Percentiles rank a stretch among this genome's conserved stretches.
Evolutionary conservation across 768 basidiomycete genomes (phyloP).

Genomic region (Gautieria morchelliformis): DNA sequence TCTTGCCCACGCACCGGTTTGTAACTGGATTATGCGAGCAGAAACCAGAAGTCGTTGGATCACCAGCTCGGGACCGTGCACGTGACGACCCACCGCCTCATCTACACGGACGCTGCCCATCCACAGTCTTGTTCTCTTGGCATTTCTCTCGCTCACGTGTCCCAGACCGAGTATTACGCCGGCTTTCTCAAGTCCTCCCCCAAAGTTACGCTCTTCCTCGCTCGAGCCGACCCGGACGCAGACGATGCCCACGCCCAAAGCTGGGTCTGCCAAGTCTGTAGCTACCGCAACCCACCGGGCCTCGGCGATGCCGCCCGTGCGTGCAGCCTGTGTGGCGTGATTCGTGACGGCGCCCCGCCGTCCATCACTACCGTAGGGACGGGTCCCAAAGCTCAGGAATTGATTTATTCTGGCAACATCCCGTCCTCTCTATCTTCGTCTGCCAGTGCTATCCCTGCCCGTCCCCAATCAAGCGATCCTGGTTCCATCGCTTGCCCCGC

Average conservation of each 20-base stretch:
- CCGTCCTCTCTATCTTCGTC: conserved; percentile 12
- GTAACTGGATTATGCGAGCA: conserved; percentile 28
- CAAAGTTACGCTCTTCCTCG: conserved; percentile 75
- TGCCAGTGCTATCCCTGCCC: conserved; percentile 26
- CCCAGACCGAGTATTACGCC: conserved; percentile 78
- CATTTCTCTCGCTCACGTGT: conserved; percentile 53
- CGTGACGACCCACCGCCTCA: conserved; percentile 75
- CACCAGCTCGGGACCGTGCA: conserved; percentile 69
- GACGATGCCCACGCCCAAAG: neutral
- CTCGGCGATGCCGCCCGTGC: conserved; percentile 1
- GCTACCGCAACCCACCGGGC: conserved; percentile 69
- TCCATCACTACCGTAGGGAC: neutral
- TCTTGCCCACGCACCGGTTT: neutral
- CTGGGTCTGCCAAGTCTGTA: conserved; percentile 90
- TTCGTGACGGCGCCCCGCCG: neutral
- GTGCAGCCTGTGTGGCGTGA: conserved; percentile 7
- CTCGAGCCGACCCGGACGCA: conserved; percentile 18
- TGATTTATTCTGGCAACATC: conserved; percentile 4
- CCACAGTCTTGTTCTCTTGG: conserved; percentile 44
- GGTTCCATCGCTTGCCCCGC: conserved; percentile 58
- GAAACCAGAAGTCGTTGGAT: conserved; percentile 69
- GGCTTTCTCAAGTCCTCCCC: conserved; percentile 84
- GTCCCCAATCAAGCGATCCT: conserved; percentile 14
- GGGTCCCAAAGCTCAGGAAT: neutral
- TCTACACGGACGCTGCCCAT: conserved; percentile 55